Conservation (phyloP, 2,329 filamentous ascomycete genomes). For the Ciborinia camelliae region DNA sequence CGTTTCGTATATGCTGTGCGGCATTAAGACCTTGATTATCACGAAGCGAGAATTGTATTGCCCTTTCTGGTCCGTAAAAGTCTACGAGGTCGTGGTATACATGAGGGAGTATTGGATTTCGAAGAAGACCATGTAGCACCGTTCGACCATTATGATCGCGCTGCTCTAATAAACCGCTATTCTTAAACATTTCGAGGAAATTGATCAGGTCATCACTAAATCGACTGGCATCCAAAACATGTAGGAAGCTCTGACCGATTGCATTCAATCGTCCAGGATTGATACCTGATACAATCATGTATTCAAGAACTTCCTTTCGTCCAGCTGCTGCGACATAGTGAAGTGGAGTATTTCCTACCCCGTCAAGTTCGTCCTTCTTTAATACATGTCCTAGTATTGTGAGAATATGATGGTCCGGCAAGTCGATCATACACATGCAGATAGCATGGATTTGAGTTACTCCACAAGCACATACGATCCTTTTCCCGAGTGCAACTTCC, state of each 20-base stretch:
- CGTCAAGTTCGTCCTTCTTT: slow-evolving; percentile 8
- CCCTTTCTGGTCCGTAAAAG: slow-evolving; percentile 6
- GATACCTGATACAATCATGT: slow-evolving; percentile 11
- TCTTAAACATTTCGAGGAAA: slow-evolving; percentile 15
- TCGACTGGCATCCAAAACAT: slow-evolving; percentile 16
- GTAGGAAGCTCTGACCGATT: slow-evolving; percentile 14
- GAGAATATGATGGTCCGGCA: slow-evolving; percentile 12
- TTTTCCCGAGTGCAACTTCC: slow-evolving; percentile 3
- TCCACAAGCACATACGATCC: slow-evolving; percentile 6
- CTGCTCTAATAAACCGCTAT: slow-evolving; percentile 14
- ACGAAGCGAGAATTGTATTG: slow-evolving; percentile 12
- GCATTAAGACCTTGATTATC: slow-evolving; percentile 16
- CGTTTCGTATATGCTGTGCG: slow-evolving; percentile 15
- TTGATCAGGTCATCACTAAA: slow-evolving; percentile 18
- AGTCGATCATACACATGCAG: slow-evolving; percentile 13
- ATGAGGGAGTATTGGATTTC: slow-evolving; percentile 9
- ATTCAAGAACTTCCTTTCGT: slow-evolving; percentile 9
- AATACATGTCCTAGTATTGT: neutral
- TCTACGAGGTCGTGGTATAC: slow-evolving; percentile 13
- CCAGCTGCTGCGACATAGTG: slow-evolving; percentile 19
- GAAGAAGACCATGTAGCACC: slow-evolving; percentile 15
- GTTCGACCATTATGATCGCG: slow-evolving; percentile 18
- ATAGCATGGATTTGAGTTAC: slow-evolving; percentile 17
- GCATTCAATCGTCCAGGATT: neutral
- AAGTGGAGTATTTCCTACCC: slow-evolving; percentile 16